phyloP scores from a whole-genome alignment of 805 yeast genomes.

The Saccharomycopsis sp. region DNA sequence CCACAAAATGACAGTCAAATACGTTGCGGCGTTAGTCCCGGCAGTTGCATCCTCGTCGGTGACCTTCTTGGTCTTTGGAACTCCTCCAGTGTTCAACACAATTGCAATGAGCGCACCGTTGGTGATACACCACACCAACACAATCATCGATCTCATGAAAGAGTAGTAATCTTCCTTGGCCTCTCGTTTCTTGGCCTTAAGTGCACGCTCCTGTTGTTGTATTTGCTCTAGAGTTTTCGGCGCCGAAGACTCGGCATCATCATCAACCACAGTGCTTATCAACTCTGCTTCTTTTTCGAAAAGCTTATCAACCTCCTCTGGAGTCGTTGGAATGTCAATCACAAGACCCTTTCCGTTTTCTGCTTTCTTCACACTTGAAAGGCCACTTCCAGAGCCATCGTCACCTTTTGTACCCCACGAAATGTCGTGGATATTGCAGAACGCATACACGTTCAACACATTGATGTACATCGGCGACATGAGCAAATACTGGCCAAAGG shows the following conservation, averaged over 20 bases:
- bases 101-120: slow-evolving; percentile 78
- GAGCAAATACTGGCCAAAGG: slow-evolving; percentile 45
- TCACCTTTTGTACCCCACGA: slow-evolving; percentile 76
- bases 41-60: slow-evolving; percentile 26
- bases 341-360: slow-evolving; percentile 49
- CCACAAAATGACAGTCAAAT: slow-evolving; percentile 51
- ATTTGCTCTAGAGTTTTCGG: slow-evolving; percentile 29
- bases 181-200: slow-evolving; percentile 25
- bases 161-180: slow-evolving; percentile 59
- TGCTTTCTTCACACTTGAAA: slow-evolving; percentile 47
- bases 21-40: slow-evolving; percentile 34
- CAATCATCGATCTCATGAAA: slow-evolving; percentile 81
- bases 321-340: slow-evolving; percentile 43
- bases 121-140: slow-evolving; percentile 80
- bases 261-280: slow-evolving; percentile 31
- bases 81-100: slow-evolving; percentile 81
- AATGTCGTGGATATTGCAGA: slow-evolving; percentile 65
- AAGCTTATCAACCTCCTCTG: slow-evolving; percentile 48
- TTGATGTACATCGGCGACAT: slow-evolving; percentile 48
- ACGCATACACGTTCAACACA: slow-evolving; percentile 58
- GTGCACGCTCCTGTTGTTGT: slow-evolving; percentile 22
- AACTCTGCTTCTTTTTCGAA: slow-evolving; percentile 32
- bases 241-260: slow-evolving; percentile 47
- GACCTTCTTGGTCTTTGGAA: slow-evolving; percentile 25
- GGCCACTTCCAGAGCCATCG: slow-evolving; percentile 38